Conservation (phyloP, 768 basidiomycete species). For the Macrolepiota fuliginosa region DNA sequence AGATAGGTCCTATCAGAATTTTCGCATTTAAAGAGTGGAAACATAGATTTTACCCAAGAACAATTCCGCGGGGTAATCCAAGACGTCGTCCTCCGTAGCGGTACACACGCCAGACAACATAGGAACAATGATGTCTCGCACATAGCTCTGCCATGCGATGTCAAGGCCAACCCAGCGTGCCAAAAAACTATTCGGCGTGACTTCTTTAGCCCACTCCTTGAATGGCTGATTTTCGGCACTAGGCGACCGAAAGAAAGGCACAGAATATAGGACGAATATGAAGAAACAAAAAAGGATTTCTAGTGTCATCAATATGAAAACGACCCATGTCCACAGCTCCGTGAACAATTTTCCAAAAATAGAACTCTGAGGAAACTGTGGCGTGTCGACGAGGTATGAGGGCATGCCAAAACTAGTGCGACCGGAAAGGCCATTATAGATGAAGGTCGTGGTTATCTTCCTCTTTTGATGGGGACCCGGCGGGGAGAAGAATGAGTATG, state of each 20-base stretch:
- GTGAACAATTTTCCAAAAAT: slow-evolving; percentile 9
- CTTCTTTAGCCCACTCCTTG: slow-evolving; percentile 43
- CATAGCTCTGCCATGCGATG: slow-evolving; percentile 48
- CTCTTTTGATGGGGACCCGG: slow-evolving; percentile 19
- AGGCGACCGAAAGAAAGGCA: slow-evolving; percentile 38
- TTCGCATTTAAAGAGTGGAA: not conserved
- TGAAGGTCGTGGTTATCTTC: slow-evolving; percentile 45
- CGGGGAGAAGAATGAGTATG: slow-evolving; percentile 54
- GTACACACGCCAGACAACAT: slow-evolving; percentile 77
- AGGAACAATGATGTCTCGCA: slow-evolving; percentile 52
- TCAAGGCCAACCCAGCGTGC: slow-evolving; percentile 47
- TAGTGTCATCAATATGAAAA: slow-evolving; percentile 42
- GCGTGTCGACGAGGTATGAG: slow-evolving; percentile 20
- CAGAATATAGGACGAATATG: slow-evolving; percentile 37
- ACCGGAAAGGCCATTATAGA: slow-evolving; percentile 67
- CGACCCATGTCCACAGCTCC: slow-evolving; percentile 26
- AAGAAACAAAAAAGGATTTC: slow-evolving; percentile 45
- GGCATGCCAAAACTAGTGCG: slow-evolving; percentile 52
- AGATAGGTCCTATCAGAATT: not conserved
- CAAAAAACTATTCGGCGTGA: slow-evolving; percentile 38
- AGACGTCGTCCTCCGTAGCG: slow-evolving; percentile 51
- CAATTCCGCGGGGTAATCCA: slow-evolving; percentile 59
- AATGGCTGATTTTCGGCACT: slow-evolving; percentile 38
- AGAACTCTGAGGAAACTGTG: slow-evolving; percentile 6
- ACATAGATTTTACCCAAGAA: slow-evolving; percentile 49